Base-by-base conservation (phyloP, 306 rosid genomes). In the Ormosia emarginata region DNA sequence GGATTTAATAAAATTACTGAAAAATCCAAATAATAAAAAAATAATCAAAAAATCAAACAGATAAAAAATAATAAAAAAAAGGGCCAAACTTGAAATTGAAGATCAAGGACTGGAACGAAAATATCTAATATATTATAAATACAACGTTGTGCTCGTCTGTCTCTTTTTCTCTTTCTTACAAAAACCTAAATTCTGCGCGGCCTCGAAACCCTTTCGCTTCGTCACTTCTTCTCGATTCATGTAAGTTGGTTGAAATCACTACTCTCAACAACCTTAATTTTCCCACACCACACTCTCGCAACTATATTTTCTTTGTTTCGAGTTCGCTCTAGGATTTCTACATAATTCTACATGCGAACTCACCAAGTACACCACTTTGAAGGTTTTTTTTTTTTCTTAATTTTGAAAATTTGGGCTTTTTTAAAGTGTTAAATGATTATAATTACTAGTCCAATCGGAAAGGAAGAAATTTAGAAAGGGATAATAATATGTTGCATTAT, bases 101-200 rank as follows among this genome's bases (percentile, higher is more conserved):
- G 24, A 24, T 24, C 24, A 24, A 24, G 24, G 24, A 24, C 24
- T 24, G 24, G 24, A 24, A 24, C 24, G 24, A 24, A 24, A 24
- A 24, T 24, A 24, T 24, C 24, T 24, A 24, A 24, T 24, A 24
- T n/a, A n/a, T n/a, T n/a, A n/a, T 24, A 24, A 24, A 24, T 24
- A 24, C 55, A 49, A 49, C 17, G 17, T 49, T 47, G 6, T 12
- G 5, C 12, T 8, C 12, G 24, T 24, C 2, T 8, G 3, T 43
- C 37, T 24, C 53, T n/a, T n/a, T n/a, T n/a, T 50, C 66, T 52
- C 44, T 39, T 17, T 74, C 78, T 59, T 8, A 12, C 47, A 29
- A 77, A 77, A 77, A 83, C 86, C 86, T 83, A 83, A 67, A 33
- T 52, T 64, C 74, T 70, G 56, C 56, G 18, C 40, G 65, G 79